Evolutionary conservation across 2,329 filamentous ascomycete genomes (phyloP).

Genomic region (Penicillium polonicum): DNA sequence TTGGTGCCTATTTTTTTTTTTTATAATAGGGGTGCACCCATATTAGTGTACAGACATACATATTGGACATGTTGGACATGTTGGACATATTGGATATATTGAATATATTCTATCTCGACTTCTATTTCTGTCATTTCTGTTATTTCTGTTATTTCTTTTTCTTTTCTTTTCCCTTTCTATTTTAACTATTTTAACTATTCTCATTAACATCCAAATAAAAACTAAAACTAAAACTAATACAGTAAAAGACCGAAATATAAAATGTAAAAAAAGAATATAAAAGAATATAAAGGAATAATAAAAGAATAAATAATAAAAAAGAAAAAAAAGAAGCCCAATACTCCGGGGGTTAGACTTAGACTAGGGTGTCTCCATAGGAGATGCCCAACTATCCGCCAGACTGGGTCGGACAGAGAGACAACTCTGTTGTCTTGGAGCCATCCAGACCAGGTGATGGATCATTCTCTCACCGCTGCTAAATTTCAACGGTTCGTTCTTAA

Average conservation of each 20-base stretch:
- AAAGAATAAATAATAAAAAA: not conserved
- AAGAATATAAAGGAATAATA: not conserved
- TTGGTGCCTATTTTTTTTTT: not conserved
- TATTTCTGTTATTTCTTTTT: not conserved
- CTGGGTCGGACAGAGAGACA: slow-evolving; percentile 25
- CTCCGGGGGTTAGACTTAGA: slow-evolving; percentile 11
- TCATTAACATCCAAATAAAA: not conserved
- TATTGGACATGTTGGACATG: not conserved
- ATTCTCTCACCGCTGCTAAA: slow-evolving; percentile 26
- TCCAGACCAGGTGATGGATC: slow-evolving; percentile 24
- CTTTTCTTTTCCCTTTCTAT: not conserved
- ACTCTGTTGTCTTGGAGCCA: slow-evolving; percentile 20
- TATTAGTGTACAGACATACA: not conserved
- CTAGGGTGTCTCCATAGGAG: slow-evolving; percentile 8
- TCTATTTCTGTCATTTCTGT: not conserved
- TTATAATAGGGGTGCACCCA: not conserved
- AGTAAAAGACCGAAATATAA: not conserved
- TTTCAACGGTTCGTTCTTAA: slow-evolving; percentile 18
- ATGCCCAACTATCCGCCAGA: slow-evolving; percentile 25
- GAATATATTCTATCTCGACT: not conserved
- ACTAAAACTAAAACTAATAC: not conserved
- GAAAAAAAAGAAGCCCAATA: slow-evolving; percentile 8
- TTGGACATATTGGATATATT: not conserved
- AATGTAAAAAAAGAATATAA: not conserved
- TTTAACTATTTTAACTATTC: not conserved